Base-by-base conservation (phyloP, 768 basidiomycete species). In the Leccinum sublutescens region DNA sequence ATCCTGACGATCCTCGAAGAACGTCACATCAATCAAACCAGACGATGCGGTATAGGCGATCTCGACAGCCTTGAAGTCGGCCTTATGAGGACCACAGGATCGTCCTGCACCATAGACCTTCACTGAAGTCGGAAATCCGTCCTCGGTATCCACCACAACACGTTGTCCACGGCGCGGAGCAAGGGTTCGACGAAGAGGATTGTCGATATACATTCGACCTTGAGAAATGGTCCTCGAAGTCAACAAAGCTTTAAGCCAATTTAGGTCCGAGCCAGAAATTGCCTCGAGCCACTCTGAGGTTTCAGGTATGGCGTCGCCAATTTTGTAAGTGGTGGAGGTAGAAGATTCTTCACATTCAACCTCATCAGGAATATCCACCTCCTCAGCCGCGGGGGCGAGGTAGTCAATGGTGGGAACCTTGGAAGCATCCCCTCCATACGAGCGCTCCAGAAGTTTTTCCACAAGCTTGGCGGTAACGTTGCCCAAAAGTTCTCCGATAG, bases 401-500 rank as follows among this genome's bases (percentile, higher is more conserved):
- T 95, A 98, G 68, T 95, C 96, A 65, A 92, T 70, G 8, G 79
- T 79, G 2, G 97, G 97, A 53, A 98, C 82, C 54, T 82, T 81
- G 58, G 79, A 82, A 65, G 78, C 79, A 70, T 98, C 92, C 17
- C 89, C 89, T 53, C 71, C 80, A 69, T 98, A 98, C 60, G 82
- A 85, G 57, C 84, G 82, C 50, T 90, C 82, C 15, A 97, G 81
- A 48, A 98, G 83, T 67, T 87, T 91, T 66, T 86, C 73, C 55
- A 91, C 85, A 56, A 99, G 90, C 15, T 79, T 76, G 15, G 82
- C 76, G 66, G 93, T 89, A 75, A 98, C 89, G 75, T 88, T 89
- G 54, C 93, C 95, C 52, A 99, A 83, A 55, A 99, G 79, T 31
- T 96, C 91, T 66, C 88, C 91, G 73, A 98, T 89, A 7, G 97